Conservation (phyloP, 2,329 filamentous ascomycete species). For the Epichloe sp. region DNA sequence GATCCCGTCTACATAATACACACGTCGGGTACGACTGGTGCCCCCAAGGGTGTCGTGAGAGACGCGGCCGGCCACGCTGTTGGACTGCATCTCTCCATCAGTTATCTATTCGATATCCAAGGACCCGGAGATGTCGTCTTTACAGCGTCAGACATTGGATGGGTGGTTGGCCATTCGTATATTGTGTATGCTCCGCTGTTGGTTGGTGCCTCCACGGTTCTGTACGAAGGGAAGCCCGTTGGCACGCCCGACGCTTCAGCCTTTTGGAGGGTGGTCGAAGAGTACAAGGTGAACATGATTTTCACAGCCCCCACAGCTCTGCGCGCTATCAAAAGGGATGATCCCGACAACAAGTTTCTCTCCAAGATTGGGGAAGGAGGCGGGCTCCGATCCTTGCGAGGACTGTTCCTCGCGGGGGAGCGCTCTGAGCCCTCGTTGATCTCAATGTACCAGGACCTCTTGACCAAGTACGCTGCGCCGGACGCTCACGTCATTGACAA, state of each 20-base stretch:
- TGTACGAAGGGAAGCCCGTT: conserved; percentile 90
- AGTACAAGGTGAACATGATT: conserved; percentile 71
- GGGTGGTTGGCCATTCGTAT: conserved; percentile 59
- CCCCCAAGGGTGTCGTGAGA: conserved; percentile 71
- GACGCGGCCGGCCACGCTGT: conserved; percentile 82
- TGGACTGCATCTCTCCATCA: conserved; percentile 67
- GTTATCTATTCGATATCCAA: conserved; percentile 69
- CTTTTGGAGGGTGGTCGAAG: conserved; percentile 78
- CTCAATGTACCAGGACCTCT: conserved; percentile 62
- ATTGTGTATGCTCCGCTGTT: conserved; percentile 83
- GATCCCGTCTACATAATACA: conserved; percentile 87
- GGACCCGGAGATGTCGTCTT: conserved; percentile 67
- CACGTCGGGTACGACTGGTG: conserved; percentile 70
- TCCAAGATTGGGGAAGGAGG: conserved; percentile 49
- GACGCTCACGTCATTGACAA: conserved; percentile 45
- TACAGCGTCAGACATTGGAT: conserved; percentile 77
- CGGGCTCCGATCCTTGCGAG: conserved; percentile 58
- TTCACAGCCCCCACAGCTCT: conserved; percentile 84
- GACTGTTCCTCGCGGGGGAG: conserved; percentile 73
- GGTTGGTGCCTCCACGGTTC: conserved; percentile 69
- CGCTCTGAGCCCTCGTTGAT: conserved; percentile 80
- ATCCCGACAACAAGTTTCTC: conserved; percentile 59
- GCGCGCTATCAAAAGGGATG: conserved; percentile 74
- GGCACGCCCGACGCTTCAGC: conserved; percentile 78
- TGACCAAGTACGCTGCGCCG: conserved; percentile 51